These are phyloP conservation scores for Cairneyella variabilis DNA, from an alignment of 495 filamentous ascomycete genomes.

Conservation along the genomic window DNA sequence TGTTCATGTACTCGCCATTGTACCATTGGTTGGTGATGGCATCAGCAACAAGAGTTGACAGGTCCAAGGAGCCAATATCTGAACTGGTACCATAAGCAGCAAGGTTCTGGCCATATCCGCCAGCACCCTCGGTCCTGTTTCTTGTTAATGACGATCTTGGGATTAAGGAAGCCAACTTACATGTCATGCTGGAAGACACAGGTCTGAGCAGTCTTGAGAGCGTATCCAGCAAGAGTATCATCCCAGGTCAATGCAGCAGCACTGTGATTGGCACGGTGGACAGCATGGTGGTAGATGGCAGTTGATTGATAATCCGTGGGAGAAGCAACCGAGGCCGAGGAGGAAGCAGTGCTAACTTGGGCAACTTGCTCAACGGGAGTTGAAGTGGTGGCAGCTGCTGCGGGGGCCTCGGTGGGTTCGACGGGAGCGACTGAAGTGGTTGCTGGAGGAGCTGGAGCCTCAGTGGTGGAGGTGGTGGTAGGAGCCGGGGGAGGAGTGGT, in stretches of 20 bases:
- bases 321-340: conserved; percentile 20
- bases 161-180: conserved; percentile 46
- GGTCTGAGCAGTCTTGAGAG: conserved; percentile 38
- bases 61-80: conserved; percentile 18
- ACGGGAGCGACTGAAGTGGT: conserved; percentile 11
- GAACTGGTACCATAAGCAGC: conserved; percentile 40
- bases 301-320: conserved; percentile 34
- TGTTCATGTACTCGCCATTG: conserved; percentile 56
- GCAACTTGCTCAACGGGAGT: conserved; percentile 16
- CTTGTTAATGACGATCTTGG: neutral
- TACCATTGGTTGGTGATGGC: conserved; percentile 79
- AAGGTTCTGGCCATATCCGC: conserved; percentile 85
- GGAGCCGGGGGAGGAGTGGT: conserved; percentile 13
- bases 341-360: conserved; percentile 16
- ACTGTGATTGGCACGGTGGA: conserved; percentile 81
- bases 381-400: conserved; percentile 12
- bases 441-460: conserved; percentile 5
- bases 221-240: conserved; percentile 56
- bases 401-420: conserved; percentile 3
- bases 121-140: conserved; percentile 28
- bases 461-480: conserved; percentile 11
- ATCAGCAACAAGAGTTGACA: conserved; percentile 47
- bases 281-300: conserved; percentile 72
- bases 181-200: conserved; percentile 76
- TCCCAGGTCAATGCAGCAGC: conserved; percentile 61